phyloP scores from a whole-genome alignment of 495 filamentous ascomycete genomes.

The Penicillium canariense region DNA sequence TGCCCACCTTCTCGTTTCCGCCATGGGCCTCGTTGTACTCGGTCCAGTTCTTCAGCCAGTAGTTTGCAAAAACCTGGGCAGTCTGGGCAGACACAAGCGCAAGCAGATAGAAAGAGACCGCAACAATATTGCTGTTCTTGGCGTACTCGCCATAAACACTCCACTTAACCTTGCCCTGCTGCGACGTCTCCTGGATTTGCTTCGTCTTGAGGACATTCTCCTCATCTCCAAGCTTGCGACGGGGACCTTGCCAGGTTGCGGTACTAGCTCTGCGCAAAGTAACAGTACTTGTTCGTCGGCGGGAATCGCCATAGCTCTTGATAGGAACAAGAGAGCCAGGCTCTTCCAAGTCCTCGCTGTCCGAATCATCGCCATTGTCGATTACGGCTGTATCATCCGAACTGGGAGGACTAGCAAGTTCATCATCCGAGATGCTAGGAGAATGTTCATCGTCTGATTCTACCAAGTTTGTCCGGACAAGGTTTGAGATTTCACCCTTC shows the following conservation, averaged over 20 bases:
- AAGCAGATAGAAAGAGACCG: conserved; percentile 77
- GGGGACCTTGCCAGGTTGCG: conserved; percentile 81
- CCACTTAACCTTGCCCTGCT: conserved; percentile 98
- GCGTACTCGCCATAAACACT: conserved; percentile 85
- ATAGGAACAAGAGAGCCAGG: conserved; percentile 72
- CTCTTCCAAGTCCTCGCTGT: conserved; percentile 73
- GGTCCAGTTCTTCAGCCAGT: conserved; percentile 94
- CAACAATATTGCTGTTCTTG: conserved; percentile 84
- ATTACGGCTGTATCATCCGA: conserved; percentile 54
- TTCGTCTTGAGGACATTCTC: conserved; percentile 75
- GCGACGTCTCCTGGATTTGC: conserved; percentile 79
- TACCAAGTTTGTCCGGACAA: conserved; percentile 75
- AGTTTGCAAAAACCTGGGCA: conserved; percentile 73
- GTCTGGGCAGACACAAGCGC: conserved; percentile 77
- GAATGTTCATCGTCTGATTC: conserved; percentile 60
- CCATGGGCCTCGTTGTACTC: conserved; percentile 68
- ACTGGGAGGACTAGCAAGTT: conserved; percentile 47
- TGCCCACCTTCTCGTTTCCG: conserved; percentile 71
- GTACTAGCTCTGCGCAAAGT: conserved; percentile 88
- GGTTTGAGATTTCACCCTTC: conserved; percentile 83
- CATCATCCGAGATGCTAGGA: conserved; percentile 51
- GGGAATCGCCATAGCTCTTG: conserved; percentile 45
- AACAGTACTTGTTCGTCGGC: conserved; percentile 62
- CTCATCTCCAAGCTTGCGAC: conserved; percentile 80
- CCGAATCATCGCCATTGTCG: conserved; percentile 51